Evolutionary conservation across 2,329 filamentous ascomycete species (phyloP), one percentile per base, ranked within the genome.

Genomic region (Emericellopsis cladophorae): DNA sequence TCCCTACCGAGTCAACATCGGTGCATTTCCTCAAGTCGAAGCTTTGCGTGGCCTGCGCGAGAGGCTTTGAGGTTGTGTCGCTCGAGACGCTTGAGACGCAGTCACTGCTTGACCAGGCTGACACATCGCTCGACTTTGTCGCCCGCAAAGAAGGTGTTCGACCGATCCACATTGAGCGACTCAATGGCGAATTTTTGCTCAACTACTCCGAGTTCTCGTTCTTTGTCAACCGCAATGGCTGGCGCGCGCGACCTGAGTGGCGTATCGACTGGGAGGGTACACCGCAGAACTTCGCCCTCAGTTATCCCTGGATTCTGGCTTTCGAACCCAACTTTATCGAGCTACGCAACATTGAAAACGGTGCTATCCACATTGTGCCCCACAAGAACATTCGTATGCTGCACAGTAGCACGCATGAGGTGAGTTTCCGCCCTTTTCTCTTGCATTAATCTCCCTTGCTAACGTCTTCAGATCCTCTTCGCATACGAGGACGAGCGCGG

Each of bases 151-250:
- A 96, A 62, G 87, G 86, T 53, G 86, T 92, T 53, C 88, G 85
- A 58, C 90, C 92, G 3, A 93, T 98, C 48, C 90, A 96, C 55
- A 96, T 98, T 50, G 93, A 98, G 62, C 84, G 92, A 36, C 81
- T 96, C 57, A 93, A 93, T 51, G 89, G 90, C 58, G 92, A 98
- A 57, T 98, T 98, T 70, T 63, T 98, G 50, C 79, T 98, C 48
- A 96, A 95, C 62, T 98, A 98, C 65, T 92, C 87, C 5, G 92
- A 98, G 59, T 98, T 95, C 63, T 95, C 87, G 11, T 98, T 98
- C 76, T 98, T 96, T 55, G 92, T 98, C 57, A 96, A 98, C 63
- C 79, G 92, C 53, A 96, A 98, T 59, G 92, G 92, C 31, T 98
- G 92, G 92, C 80, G 92, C 47, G 90, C 90, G 41, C 76, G 89